These are phyloP conservation scores for Rhizopus microsporus DNA, from an alignment of 371 early-diverging fungal genomes.

Conservation along the genomic window DNA sequence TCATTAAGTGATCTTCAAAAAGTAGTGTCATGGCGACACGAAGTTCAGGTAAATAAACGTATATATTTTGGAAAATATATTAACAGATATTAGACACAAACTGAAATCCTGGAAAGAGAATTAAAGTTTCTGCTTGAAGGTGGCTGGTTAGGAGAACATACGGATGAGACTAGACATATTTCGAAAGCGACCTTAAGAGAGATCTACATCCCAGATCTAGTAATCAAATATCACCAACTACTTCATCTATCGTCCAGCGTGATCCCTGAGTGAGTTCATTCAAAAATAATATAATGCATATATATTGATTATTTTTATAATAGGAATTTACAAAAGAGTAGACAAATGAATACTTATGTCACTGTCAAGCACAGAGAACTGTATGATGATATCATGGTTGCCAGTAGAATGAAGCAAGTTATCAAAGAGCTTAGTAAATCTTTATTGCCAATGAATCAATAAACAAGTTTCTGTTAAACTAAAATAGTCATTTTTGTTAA, in stretches of 20 bases:
- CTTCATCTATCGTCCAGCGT: slow-evolving; percentile 2
- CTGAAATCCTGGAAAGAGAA: background rate
- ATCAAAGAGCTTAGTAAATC: slow-evolving; percentile 17
- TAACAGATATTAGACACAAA: slow-evolving; percentile 1
- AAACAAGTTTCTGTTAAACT: too few relatives aligned
- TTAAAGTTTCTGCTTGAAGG: slow-evolving; percentile 11
- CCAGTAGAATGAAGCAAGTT: slow-evolving; percentile 15
- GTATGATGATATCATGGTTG: slow-evolving; percentile 8
- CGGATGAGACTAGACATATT: slow-evolving; percentile 2
- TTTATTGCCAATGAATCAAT: background rate
- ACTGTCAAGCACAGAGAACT: slow-evolving; percentile 1
- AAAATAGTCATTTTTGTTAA: too few relatives aligned
- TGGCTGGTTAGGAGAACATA: slow-evolving; percentile 18
- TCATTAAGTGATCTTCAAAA: slow-evolving; percentile 1
- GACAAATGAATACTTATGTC: background rate
- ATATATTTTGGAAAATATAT: background rate
- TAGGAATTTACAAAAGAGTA: slow-evolving; percentile 7
- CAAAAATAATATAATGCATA: too few relatives aligned
- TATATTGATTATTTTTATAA: background rate
- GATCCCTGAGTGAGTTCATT: slow-evolving; percentile 9
- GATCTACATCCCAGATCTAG: slow-evolving; percentile 15
- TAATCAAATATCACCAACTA: slow-evolving; percentile 19
- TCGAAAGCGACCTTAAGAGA: slow-evolving; percentile 10
- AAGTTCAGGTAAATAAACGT: background rate
- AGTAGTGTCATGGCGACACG: slow-evolving; percentile 7